A percentile compares a stretch with the other conserved stretches of the same genome.
phyloP scores from a whole-genome alignment of 371 early-diverging fungal species.

The Mucor racemosus region DNA sequence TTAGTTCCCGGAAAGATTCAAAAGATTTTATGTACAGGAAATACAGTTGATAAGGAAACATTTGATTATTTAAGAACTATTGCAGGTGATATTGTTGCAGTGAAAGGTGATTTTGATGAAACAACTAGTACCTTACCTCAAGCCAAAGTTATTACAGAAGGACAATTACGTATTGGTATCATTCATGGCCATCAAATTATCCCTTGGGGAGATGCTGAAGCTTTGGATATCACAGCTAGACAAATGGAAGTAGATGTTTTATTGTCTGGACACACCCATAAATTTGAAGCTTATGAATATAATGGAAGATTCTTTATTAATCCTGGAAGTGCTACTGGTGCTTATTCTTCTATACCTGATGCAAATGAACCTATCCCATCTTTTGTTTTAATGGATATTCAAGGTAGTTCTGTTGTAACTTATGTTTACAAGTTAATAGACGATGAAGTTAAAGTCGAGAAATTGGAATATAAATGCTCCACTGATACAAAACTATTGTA shows the following conservation, averaged over 20 bases:
- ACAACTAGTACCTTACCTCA: slow-evolving; percentile 60
- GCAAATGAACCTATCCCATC: slow-evolving; percentile 75
- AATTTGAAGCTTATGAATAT: slow-evolving; percentile 88
- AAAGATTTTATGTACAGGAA: slow-evolving; percentile 93
- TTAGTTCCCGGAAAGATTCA: slow-evolving; percentile 94
- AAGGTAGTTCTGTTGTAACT: slow-evolving; percentile 73
- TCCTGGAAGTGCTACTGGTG: slow-evolving; percentile 95
- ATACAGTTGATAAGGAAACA: slow-evolving; percentile 80
- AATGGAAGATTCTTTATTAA: slow-evolving; percentile 92
- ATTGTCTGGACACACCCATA: slow-evolving; percentile 86
- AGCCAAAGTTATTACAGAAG: slow-evolving; percentile 76
- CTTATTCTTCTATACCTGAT: slow-evolving; percentile 60
- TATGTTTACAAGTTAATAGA: slow-evolving; percentile 93
- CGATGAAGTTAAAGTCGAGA: slow-evolving; percentile 92
- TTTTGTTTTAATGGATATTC: slow-evolving; percentile 95
- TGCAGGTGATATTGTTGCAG: slow-evolving; percentile 77
- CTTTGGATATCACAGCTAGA: slow-evolving; percentile 79
- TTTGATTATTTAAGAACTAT: slow-evolving; percentile 87
- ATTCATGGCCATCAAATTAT: slow-evolving; percentile 90
- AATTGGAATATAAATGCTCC: slow-evolving; percentile 81
- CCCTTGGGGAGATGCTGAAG: slow-evolving; percentile 86
- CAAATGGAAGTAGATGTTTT: slow-evolving; percentile 93
- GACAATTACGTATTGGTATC: slow-evolving; percentile 80
- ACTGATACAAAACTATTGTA: slow-evolving; percentile 39
- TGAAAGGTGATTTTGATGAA: slow-evolving; percentile 89